These are phyloP conservation scores for Solanum gandarillasii DNA, from an alignment of 257 asterid species.

Conservation along the genomic window DNA sequence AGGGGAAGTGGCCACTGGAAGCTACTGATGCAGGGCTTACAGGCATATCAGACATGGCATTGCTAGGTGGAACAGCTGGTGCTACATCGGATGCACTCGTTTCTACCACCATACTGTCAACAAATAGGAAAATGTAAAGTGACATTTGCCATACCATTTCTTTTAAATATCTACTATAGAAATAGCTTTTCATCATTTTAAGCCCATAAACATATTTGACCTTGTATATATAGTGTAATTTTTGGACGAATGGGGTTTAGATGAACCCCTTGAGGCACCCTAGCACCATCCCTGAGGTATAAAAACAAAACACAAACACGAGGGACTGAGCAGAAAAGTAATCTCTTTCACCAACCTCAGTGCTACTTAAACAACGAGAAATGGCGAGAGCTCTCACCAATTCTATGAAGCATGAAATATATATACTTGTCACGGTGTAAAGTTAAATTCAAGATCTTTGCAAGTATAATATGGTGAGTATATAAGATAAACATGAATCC, in stretches of 20 bases:
- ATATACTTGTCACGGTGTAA: not conserved
- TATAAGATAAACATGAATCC: not conserved
- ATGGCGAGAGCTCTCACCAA: not conserved
- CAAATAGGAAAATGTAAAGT: not conserved
- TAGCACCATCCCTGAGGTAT: not conserved
- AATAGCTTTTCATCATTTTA: not conserved
- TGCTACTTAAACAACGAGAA: not conserved
- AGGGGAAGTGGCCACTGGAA: conserved; percentile 88
- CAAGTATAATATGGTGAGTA: not conserved
- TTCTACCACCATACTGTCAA: conserved; percentile 63
- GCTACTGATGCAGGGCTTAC: conserved; percentile 88
- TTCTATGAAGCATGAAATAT: not conserved
- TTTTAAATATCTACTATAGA: not conserved
- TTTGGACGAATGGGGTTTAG: not conserved
- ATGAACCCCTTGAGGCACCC: not conserved
- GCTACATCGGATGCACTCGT: conserved; percentile 39
- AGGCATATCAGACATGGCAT: conserved; percentile 69
- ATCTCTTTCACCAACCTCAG: not conserved
- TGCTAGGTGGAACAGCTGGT: conserved; percentile 51
- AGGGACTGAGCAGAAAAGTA: not conserved
- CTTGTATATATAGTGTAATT: not conserved
- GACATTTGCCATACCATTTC: not conserved
- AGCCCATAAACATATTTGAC: not conserved
- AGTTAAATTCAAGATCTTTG: not conserved
- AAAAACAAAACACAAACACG: not conserved